Evolutionary conservation across 83 land plant genomes (phyloP).

Genomic region (Larix sibirica): DNA sequence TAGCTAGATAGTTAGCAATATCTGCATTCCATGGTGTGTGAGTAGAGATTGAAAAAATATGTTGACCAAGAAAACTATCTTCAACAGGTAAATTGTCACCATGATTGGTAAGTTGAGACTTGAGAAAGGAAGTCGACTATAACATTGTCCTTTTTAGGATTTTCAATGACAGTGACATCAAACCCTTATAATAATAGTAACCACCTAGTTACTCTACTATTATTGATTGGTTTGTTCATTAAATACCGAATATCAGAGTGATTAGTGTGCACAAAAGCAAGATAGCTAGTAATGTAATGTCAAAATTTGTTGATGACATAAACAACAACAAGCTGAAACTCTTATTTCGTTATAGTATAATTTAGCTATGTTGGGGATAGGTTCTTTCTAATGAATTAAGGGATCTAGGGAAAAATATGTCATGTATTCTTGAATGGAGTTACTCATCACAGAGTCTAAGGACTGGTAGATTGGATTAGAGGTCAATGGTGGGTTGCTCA

Average conservation of each 20-base stretch:
- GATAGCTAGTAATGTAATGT: background rate
- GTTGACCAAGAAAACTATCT: background rate
- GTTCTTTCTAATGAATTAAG: too few relatives aligned
- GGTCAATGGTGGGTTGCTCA: too few relatives aligned
- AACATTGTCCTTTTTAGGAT: background rate
- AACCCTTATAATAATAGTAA: background rate
- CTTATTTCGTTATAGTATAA: background rate
- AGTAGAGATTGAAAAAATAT: background rate
- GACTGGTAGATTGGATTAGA: too few relatives aligned
- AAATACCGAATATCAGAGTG: background rate
- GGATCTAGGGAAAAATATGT: too few relatives aligned
- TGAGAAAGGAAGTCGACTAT: background rate
- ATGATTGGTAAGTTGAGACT: background rate
- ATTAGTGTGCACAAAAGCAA: background rate
- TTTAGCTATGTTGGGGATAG: background rate
- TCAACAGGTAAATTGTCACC: background rate
- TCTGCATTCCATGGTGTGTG: background rate
- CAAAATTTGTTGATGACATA: background rate
- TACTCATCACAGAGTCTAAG: too few relatives aligned
- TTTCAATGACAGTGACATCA: background rate
- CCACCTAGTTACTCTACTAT: background rate
- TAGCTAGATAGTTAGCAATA: background rate
- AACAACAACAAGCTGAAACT: background rate
- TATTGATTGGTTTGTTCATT: background rate
- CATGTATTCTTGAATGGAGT: too few relatives aligned